Base-by-base conservation (phyloP, 2,329 filamentous ascomycete species). In the Chrysoporthe deuterocubensis region DNA sequence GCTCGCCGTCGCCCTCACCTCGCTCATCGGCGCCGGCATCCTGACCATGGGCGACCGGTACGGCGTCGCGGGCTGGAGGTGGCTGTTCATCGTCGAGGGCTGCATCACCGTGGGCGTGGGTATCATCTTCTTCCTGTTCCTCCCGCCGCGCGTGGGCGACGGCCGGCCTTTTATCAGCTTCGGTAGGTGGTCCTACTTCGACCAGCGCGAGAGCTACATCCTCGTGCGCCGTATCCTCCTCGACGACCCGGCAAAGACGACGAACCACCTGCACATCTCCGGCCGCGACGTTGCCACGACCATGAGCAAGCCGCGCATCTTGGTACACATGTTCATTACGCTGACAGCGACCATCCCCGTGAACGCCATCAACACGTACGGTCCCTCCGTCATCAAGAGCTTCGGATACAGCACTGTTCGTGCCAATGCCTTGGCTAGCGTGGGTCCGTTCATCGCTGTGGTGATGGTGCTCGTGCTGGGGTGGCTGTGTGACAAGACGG, bases 401-500 rank as follows among this genome's bases (percentile, higher is more conserved):
- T 83, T 88, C 52, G 86, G 85, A 0, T 88, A 85, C 69, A 75
- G 73, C 5, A 73, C 75, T 0, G 79, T 88, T 2, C 76, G 73
- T 0, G 81, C 81, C 59, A 88, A 88, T 66, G 86, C 86, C 77
- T 18, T 72, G 70, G n/a, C 85, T 0, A 83, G 84, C 0, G 84
- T 88, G 8, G 84, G 85, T 73, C 79, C 84, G 6, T 85, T 83
- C 71, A 74, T 84, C 0, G 80, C 85, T 75, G 81, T 87, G 3
- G 85, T 84, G 0, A 78, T 84, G 0, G 84, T 83, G 0, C 85
- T 81, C 67, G 66, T 74, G 0, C 85, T 87, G 73, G 85, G 83
- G 67, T 87, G 77, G 68, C 73, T 86, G 3, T 86, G 83, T 0
- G 85, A 87, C 72, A 72, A 76, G 66, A 73, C 73, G 37, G 54